These are phyloP conservation scores for Aspergillus nidulans DNA, from an alignment of 495 filamentous ascomycete species.

Conservation along the genomic window DNA sequence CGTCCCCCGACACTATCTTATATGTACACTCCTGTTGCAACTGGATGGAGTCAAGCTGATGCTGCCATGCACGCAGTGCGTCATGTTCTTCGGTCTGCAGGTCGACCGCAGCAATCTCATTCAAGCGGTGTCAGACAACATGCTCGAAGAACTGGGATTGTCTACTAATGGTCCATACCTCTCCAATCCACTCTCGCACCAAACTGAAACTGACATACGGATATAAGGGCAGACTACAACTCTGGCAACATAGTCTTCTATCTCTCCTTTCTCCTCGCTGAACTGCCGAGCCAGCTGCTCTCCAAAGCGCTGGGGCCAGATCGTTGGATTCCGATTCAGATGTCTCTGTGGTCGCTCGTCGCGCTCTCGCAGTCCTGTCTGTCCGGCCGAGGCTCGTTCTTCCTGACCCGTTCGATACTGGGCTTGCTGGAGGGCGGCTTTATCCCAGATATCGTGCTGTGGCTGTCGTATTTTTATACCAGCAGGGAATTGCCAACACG, in stretches of 20 bases:
- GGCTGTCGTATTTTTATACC: conserved; percentile 67
- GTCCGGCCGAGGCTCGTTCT: conserved; percentile 55
- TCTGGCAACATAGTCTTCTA: conserved; percentile 30
- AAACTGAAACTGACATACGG: background rate
- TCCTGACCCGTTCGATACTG: conserved; percentile 54
- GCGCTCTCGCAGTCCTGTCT: conserved; percentile 59
- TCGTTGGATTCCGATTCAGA: conserved; percentile 73
- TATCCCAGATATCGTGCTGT: conserved; percentile 48
- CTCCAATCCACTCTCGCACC: background rate
- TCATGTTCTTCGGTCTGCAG: conserved; percentile 61
- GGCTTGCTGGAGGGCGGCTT: conserved; percentile 69
- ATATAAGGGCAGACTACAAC: conserved; percentile 41
- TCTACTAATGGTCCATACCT: conserved; percentile 53
- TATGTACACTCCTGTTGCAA: background rate
- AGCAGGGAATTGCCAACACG: conserved; percentile 40
- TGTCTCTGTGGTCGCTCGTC: conserved; percentile 67
- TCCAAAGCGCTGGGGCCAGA: conserved; percentile 68
- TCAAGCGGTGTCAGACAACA: conserved; percentile 52
- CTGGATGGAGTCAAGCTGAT: background rate
- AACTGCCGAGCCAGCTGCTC: conserved; percentile 64
- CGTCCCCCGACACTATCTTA: conserved; percentile 15
- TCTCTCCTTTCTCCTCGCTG: conserved; percentile 56
- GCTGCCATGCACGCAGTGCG: background rate
- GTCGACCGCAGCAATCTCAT: conserved; percentile 54
- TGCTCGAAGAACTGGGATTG: conserved; percentile 50